Evolutionary conservation across 2,329 filamentous ascomycete genomes (phyloP).

Genomic region (Pseudopyrenochaeta lycopersici): DNA sequence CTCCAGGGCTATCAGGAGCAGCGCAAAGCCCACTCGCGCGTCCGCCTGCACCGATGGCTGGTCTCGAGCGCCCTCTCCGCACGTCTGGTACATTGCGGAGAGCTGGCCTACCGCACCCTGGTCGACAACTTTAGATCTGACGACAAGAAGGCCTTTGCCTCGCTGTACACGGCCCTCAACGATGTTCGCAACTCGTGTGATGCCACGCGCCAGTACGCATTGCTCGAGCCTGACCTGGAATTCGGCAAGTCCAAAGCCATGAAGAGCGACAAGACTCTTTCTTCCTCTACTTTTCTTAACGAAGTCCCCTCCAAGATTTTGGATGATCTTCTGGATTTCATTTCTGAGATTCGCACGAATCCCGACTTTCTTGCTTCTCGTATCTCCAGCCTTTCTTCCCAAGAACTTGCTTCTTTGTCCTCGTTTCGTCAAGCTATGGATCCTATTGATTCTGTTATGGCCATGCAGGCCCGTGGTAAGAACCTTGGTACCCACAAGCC

Average conservation of each 20-base stretch:
- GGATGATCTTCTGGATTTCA: constrained; percentile 78
- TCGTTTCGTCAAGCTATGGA: constrained; percentile 82
- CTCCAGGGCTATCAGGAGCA: constrained; percentile 83
- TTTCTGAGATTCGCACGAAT: constrained; percentile 84
- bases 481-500: constrained; percentile 58
- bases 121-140: constrained; percentile 81
- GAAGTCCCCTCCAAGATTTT: constrained; percentile 79
- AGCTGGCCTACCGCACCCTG: constrained; percentile 77
- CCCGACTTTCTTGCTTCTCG: constrained; percentile 87
- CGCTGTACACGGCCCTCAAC: constrained; percentile 78
- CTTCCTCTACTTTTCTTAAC: constrained; percentile 61
- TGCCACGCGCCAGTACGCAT: constrained; percentile 73
- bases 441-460: constrained; percentile 82
- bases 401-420: constrained; percentile 80
- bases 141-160: constrained; percentile 79
- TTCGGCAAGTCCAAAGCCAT: constrained; percentile 50
- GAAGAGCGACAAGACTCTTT: constrained; percentile 55
- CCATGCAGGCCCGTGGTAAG: constrained; percentile 67
- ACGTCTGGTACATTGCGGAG: constrained; percentile 76
- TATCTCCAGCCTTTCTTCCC: constrained; percentile 76
- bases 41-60: constrained; percentile 77
- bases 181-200: constrained; percentile 82
- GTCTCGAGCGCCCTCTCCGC: constrained; percentile 79
- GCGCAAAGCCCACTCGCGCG: constrained; percentile 76
- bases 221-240: constrained; percentile 77